Base-by-base conservation (phyloP, 2,329 filamentous ascomycete species). In the Verticillium dahliae region DNA sequence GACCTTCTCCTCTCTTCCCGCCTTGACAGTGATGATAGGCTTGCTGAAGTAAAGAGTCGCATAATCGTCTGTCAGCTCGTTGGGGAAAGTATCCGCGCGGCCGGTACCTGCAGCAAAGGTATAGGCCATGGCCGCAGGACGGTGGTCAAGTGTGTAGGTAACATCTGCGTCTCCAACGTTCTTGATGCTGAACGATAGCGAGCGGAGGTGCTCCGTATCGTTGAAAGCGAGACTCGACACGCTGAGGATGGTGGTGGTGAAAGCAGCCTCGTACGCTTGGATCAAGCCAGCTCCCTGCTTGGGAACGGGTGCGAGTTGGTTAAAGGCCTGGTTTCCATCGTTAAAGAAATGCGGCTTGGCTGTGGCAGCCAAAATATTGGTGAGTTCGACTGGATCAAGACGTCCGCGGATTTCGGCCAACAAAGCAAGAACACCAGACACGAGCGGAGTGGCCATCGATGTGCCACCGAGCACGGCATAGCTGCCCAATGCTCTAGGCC, bases 251-350 rank as follows among this genome's bases (percentile, higher is more conserved):
- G 81, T 80, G 2, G 77, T 83, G 15, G 81, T 75, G 65, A 82
- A 79, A 6, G 85, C 82, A 3, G 85, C 83, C 61, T 86, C 82
- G 64, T 82, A 81, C 4, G 84, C 85, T 66, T 86, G 83, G 57
- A 89, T 74, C 13, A 88, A 74, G 41, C 86, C 86, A 34, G 73
- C 81, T 11, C 86, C 86, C 67, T 87, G 84, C 68, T 89, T 86
- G 3, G 81, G 72, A 13, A 86, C 81, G 0, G 86, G 84, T 0
- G 83, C 81, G 0, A 84, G 73, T 41, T 75, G 70, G 1, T 72
- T 63, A 34, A 69, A 73, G 6, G 77, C 74, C 2, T 64, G 65
- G 0, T 62, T 67, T 6, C 76, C 77, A 52, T 79, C 74, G 65
- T 83, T 81, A 75, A 81, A 84, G 2, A 77, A 65, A 61, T 78